Evolutionary conservation across 129 eudicot genomes (phyloP).

Genomic region (Gnaphalium uliginosum): DNA sequence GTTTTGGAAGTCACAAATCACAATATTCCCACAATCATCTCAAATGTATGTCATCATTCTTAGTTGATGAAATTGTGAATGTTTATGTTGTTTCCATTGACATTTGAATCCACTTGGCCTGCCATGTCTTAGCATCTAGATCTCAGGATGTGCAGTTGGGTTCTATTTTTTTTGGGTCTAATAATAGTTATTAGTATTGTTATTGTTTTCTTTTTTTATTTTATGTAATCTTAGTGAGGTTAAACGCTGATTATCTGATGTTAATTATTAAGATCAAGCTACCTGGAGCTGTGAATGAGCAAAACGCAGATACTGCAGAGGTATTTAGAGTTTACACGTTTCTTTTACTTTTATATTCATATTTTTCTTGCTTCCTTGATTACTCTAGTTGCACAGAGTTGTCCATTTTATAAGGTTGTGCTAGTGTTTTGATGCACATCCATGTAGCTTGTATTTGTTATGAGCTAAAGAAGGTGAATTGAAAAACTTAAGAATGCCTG

Average conservation of each 20-base stretch:
- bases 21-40: neutral
- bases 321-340: constrained; percentile 30
- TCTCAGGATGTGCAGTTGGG: neutral
- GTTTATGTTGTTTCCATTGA: neutral
- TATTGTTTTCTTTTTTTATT: neutral
- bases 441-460: too few relatives aligned
- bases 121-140: neutral
- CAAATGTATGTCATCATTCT: neutral
- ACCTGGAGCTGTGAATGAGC: constrained; percentile 36
- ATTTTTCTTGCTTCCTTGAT: neutral
- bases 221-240: constrained; percentile 11
- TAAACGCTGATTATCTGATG: constrained; percentile 10
- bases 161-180: too few relatives aligned
- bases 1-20: neutral
- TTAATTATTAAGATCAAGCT: constrained; percentile 48
- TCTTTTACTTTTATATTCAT: neutral
- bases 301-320: constrained; percentile 50
- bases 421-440: neutral
- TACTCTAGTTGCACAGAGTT: constrained; percentile 12
- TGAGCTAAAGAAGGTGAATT: too few relatives aligned
- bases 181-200: too few relatives aligned
- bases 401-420: neutral
- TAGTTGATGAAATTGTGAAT: neutral
- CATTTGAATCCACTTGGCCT: neutral
- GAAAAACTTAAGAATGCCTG: too few relatives aligned